Conservation (phyloP, 306 rosid genomes). For the Cicer cuneatum region DNA sequence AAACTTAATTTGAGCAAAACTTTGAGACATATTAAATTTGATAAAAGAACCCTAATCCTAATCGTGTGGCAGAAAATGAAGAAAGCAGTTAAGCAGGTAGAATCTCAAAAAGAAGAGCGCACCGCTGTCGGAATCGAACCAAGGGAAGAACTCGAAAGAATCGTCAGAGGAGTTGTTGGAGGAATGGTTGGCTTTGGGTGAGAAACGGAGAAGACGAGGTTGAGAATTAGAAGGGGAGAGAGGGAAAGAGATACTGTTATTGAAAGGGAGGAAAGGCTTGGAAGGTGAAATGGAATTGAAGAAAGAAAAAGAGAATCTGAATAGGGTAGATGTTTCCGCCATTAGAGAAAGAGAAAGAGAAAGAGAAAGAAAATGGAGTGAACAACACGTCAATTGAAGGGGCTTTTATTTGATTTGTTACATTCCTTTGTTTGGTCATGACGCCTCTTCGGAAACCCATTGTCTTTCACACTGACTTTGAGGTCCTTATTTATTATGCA, state of each 20-base stretch:
- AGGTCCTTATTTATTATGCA: constrained; percentile 1
- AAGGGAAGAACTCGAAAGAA: constrained; percentile 68
- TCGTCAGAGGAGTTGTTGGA: constrained; percentile 56
- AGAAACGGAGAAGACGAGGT: constrained; percentile 62
- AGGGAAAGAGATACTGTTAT: constrained; percentile 32
- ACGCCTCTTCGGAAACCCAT: constrained; percentile 23
- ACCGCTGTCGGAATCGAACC: constrained; percentile 71
- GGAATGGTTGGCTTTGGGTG: constrained; percentile 57
- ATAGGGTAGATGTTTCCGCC: constrained; percentile 71
- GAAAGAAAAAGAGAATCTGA: constrained; percentile 46
- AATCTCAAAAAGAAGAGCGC: not conserved
- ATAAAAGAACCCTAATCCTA: not conserved
- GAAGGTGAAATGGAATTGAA: constrained; percentile 49
- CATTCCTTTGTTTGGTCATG: not conserved
- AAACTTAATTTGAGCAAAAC: not conserved
- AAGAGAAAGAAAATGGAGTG: constrained; percentile 25
- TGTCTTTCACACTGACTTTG: not conserved
- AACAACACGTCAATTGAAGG: constrained; percentile 42
- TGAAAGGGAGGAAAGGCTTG: constrained; percentile 40
- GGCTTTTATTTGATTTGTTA: not conserved
- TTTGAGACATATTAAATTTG: not conserved
- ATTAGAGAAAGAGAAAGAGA: constrained; percentile 42
- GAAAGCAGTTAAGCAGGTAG: not conserved
- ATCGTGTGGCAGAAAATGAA: not conserved
- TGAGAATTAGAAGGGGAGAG: constrained; percentile 44